phyloP scores from a whole-genome alignment of 2,329 filamentous ascomycete genomes.

The Neonectria magnoliae region DNA sequence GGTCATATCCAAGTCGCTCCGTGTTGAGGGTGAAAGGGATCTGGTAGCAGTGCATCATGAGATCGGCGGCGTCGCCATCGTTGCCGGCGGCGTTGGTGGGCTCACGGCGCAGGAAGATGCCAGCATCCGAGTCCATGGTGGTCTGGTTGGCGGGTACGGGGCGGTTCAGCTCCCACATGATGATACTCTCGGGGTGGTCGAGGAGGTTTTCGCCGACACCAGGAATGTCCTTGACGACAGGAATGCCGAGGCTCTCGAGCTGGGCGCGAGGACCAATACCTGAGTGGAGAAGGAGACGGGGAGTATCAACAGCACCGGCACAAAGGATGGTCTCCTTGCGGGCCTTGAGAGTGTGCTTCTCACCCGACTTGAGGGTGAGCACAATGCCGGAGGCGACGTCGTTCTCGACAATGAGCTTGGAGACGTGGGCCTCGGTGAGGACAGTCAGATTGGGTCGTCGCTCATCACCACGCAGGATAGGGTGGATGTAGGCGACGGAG shows the following conservation, averaged over 20 bases:
- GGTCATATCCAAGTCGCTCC: constrained; percentile 75
- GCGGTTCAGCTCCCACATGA: constrained; percentile 81
- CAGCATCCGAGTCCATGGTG: constrained; percentile 90
- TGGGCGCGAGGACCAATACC: constrained; percentile 66
- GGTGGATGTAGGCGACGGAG: constrained; percentile 92
- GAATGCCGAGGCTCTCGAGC: constrained; percentile 63
- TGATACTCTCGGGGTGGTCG: constrained; percentile 69
- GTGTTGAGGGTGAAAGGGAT: constrained; percentile 94
- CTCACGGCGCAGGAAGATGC: constrained; percentile 87
- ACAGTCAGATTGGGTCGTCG: constrained; percentile 85
- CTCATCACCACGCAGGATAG: constrained; percentile 85
- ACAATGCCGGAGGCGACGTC: constrained; percentile 79
- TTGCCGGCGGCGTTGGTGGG: constrained; percentile 70
- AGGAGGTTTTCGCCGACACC: constrained; percentile 70
- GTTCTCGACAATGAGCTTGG: constrained; percentile 77
- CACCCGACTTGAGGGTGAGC: constrained; percentile 67
- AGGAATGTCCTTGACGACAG: constrained; percentile 65
- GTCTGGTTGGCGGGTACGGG: constrained; percentile 81
- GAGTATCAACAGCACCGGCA: constrained; percentile 84
- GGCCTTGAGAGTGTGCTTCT: constrained; percentile 66
- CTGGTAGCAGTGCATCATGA: constrained; percentile 98
- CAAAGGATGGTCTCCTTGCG: constrained; percentile 82
- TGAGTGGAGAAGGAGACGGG: constrained; percentile 70
- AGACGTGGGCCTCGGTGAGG: constrained; percentile 89
- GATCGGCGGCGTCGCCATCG: constrained; percentile 81